Evolutionary conservation across 192 early-diverging fungal species (phyloP), one percentile per base, ranked within the genome.

Genomic region (Coemansia sp.): DNA sequence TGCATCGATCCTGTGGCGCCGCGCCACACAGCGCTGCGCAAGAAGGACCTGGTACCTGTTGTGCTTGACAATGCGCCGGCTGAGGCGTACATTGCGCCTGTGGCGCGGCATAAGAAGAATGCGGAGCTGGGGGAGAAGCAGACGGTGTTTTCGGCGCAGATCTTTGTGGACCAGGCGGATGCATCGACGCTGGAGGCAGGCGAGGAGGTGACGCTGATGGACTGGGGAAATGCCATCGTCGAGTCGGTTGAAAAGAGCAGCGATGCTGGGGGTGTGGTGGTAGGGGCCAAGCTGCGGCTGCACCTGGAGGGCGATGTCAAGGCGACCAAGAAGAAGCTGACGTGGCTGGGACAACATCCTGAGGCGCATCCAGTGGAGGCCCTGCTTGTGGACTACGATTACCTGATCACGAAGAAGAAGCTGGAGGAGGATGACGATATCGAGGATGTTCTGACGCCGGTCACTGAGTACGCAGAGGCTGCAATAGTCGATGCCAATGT

Each of bases 151-250:
- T 88, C 89, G 29, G 80, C 86, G 10, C 82, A 85, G 69, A 73
- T 98, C 45, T 91, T 87, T 69, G 62, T 99, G 36, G 92, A 92
- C 40, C 89, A 91, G 71, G 91, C 83, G 14, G 97, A 99, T 73
- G 94, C 93, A 23, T 86, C 88, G 54, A 75, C 82, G 29, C 80
- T 97, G 23, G 90, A 83, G 44, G 64, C 87, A 6, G 88, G 86
- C 60, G 97, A 99, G 83, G 96, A 99, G 82, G 67, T 95, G 23
- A 99, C 97, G 33, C 80, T 99, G 58, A 98, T 99, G 96, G 96
- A 97, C 84, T 99, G 97, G 97, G 97, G 97, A 41, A 99, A 99
- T 75, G 94, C 90, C 9, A 84, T 97, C 70, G 87, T 99, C 59
- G 83, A 88, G 57, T 70, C 80, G 13, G 85, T 98, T 57, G 74